phyloP scores from a whole-genome alignment of 805 yeast genomes.

The Brettanomyces custersianus region DNA sequence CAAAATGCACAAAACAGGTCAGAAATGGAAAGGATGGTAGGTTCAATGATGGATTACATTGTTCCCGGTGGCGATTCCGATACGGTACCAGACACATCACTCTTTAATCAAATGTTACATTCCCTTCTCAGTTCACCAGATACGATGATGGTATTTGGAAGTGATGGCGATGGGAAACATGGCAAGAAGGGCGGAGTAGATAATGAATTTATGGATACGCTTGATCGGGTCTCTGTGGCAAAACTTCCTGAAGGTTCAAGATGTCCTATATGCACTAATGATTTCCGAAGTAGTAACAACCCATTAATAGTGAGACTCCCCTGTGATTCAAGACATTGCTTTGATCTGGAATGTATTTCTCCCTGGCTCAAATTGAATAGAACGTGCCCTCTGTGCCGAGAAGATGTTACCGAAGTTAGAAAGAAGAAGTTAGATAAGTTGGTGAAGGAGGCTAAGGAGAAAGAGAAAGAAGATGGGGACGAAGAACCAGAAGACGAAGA shows the following conservation, averaged over 20 bases:
- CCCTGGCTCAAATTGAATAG: constrained; percentile 75
- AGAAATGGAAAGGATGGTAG: constrained; percentile 1
- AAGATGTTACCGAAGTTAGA: constrained; percentile 37
- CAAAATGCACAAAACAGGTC: background rate
- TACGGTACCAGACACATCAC: background rate
- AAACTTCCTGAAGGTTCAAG: constrained; percentile 40
- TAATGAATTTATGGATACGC: constrained; percentile 61
- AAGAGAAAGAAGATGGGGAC: constrained; percentile 40
- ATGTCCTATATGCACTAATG: constrained; percentile 80
- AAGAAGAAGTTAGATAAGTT: background rate
- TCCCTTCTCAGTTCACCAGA: constrained; percentile 8
- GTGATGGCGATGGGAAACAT: constrained; percentile 3
- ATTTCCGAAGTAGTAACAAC: constrained; percentile 60
- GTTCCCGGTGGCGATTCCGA: no score
- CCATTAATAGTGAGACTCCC: constrained; percentile 73
- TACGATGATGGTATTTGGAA: constrained; percentile 1
- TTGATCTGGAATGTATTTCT: constrained; percentile 83
- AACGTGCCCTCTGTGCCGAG: constrained; percentile 84
- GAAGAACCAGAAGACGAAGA: constrained; percentile 66
- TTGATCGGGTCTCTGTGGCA: constrained; percentile 55
- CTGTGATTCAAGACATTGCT: constrained; percentile 60
- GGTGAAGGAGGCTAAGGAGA: constrained; percentile 33
- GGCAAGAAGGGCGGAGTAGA: constrained; percentile 41
- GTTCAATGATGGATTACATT: constrained; percentile 3
- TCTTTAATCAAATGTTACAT: constrained; percentile 6